Percentiles rank a stretch among this genome's conserved stretches.
phyloP scores from a whole-genome alignment of 129 eudicot species.

The Centaurea solstitialis region DNA sequence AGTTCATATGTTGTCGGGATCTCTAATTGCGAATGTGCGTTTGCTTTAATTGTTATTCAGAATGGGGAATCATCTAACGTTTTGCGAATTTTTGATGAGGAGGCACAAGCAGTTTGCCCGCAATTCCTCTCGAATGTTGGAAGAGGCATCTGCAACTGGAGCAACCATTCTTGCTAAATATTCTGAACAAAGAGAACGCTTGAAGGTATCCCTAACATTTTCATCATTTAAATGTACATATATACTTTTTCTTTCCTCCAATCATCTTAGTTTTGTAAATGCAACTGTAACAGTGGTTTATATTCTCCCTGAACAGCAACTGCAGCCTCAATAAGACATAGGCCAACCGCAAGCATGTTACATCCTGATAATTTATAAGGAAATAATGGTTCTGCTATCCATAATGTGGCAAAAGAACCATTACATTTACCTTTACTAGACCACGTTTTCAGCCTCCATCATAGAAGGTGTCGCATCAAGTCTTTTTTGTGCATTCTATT shows the following conservation, averaged over 20 bases:
- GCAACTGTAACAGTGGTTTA: neutral
- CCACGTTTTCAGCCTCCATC: neutral
- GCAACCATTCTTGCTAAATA: conserved; percentile 86
- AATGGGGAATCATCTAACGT: conserved; percentile 94
- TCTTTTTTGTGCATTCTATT: neutral
- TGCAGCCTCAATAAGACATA: neutral
- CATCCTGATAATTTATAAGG: neutral
- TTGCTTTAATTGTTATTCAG: conserved; percentile 37
- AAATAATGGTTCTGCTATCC: neutral
- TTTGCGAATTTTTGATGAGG: conserved; percentile 88
- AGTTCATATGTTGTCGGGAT: neutral
- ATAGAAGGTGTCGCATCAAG: neutral
- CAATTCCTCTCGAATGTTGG: conserved; percentile 64
- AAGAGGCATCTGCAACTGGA: conserved; percentile 80
- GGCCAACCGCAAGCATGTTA: neutral
- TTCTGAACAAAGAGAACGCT: conserved; percentile 58
- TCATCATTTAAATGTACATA: neutral
- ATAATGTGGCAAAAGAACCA: too few species aligned
- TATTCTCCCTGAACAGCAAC: conserved; percentile 3
- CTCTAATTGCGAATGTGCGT: neutral
- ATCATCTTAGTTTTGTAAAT: neutral
- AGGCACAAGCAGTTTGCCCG: conserved; percentile 98
- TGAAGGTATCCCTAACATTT: neutral
- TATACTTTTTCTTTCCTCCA: neutral
- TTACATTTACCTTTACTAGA: neutral